Base-by-base conservation (phyloP, 2,329 filamentous ascomycete species). In the Colletotrichum camelliae region DNA sequence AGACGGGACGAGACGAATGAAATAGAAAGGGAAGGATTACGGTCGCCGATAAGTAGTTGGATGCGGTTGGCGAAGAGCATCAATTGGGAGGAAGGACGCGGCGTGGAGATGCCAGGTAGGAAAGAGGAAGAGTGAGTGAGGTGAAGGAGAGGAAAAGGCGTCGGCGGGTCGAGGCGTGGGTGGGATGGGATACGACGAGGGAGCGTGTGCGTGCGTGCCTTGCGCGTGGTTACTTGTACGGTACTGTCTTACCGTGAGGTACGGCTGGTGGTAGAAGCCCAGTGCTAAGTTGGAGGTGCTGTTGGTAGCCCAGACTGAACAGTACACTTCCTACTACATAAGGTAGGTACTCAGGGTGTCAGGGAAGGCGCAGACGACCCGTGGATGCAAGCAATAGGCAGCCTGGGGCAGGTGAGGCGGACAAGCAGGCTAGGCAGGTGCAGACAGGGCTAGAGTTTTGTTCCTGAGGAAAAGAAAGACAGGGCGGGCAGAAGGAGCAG, bases 21-120 rank as follows among this genome's bases (percentile, higher is more conserved):
- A 70, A 77, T 77, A 79, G 77, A 78, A 78, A 79, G 78, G 24
- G 21, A n/a, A 48, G 24, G 65, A 69, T 69, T 69, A 74, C 64
- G 73, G n/a, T 76, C 64, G 70, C 58, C 74, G 29, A 21, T 24
- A 29, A 29, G 58, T 31, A 27, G 65, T 55, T 39, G 65, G 60
- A 71, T 71, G 68, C 68, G 55, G 33, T 21, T 71, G 60, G 21
- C 68, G 43, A 64, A 58, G 43, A 27, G 57, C 35, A 69, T 57
- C 37, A 69, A 61, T 76, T 68, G 74, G 29, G 61, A 43, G 64
- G 58, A 69, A 43, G 9, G 73, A 65, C 35, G 43, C 58, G 48
- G 58, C 70, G 58, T 69, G 27, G 64, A 48, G 58, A 55, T 76
- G 75, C 35, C 72, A 64, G 65, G 55, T 69, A 48, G 33, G 69